Percentiles rank a stretch among this genome's conserved stretches.
phyloP scores from a whole-genome alignment of 768 basidiomycete species.

The Tulasnella sp. region DNA sequence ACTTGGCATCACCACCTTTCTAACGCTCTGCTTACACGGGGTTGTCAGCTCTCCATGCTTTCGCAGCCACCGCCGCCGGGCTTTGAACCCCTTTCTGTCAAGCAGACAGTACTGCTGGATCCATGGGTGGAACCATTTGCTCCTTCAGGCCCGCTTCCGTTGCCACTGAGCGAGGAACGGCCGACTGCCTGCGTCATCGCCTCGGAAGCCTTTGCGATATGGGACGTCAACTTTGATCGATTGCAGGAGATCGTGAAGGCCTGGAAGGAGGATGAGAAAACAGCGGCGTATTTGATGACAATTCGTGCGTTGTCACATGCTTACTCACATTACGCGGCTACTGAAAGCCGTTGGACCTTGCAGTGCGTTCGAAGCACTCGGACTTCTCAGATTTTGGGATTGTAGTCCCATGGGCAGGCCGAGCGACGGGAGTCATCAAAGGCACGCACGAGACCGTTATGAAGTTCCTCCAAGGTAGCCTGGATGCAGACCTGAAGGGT shows the following conservation, averaged over 20 bases:
- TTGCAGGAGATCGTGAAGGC: slow-evolving; percentile 45
- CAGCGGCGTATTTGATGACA: slow-evolving; percentile 17
- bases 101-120: slow-evolving; percentile 58
- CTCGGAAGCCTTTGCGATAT: slow-evolving; percentile 69
- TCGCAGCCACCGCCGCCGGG: slow-evolving; percentile 41
- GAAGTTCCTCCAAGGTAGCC: slow-evolving; percentile 15
- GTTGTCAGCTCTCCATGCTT: slow-evolving; percentile 46
- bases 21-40: background rate
- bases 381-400: slow-evolving; percentile 22
- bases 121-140: slow-evolving; percentile 79
- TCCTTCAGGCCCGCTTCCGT: slow-evolving; percentile 41
- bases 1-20: background rate
- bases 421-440: background rate
- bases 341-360: background rate
- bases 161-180: slow-evolving; percentile 20
- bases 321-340: background rate
- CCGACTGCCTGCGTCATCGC: slow-evolving; percentile 56
- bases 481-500: slow-evolving; percentile 14
- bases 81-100: slow-evolving; percentile 44
- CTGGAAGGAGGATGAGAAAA: slow-evolving; percentile 36
- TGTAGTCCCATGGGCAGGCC: background rate
- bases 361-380: slow-evolving; percentile 20
- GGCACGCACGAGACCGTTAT: slow-evolving; percentile 14
- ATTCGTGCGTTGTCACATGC: slow-evolving; percentile 12
- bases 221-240: slow-evolving; percentile 63